phyloP scores from a whole-genome alignment of 139 green algal genomes.

The Nannochloris sp. region DNA sequence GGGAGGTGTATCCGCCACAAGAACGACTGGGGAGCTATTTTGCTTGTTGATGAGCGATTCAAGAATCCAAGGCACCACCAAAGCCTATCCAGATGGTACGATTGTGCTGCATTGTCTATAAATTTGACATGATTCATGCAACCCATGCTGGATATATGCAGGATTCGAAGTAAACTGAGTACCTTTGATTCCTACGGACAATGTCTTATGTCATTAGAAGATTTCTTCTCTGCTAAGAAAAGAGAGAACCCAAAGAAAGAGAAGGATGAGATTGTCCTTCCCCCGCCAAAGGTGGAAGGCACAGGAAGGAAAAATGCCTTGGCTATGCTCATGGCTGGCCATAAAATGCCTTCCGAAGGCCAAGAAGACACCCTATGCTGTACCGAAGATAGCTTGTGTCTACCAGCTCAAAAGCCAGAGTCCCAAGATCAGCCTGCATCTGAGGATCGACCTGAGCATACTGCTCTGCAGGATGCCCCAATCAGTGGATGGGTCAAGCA shows the following conservation, averaged over 20 bases:
- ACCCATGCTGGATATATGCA: neutral
- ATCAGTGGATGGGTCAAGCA: too few relatives aligned
- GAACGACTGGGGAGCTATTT: conserved; percentile 84
- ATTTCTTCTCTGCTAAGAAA: conserved; percentile 2
- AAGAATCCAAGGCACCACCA: conserved; percentile 27
- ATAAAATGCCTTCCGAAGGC: neutral
- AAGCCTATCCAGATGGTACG: conserved; percentile 58
- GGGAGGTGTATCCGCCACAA: conserved; percentile 89
- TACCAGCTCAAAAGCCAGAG: too few relatives aligned
- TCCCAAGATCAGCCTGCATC: too few relatives aligned
- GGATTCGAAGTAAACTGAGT: neutral
- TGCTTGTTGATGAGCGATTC: conserved; percentile 90
- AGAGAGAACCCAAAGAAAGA: neutral
- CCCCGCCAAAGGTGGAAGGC: neutral
- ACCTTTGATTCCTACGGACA: neutral
- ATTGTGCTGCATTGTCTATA: neutral
- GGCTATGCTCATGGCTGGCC: neutral
- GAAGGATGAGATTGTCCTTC: neutral
- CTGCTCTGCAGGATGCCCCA: too few relatives aligned
- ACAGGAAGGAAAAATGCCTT: conserved; percentile 1
- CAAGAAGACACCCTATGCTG: neutral
- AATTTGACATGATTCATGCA: neutral
- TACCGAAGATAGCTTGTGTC: neutral
- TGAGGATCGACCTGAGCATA: too few relatives aligned
- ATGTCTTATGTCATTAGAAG: neutral